Evolutionary conservation across 768 basidiomycete species (phyloP).

Genomic region (Podaxis sp.): DNA sequence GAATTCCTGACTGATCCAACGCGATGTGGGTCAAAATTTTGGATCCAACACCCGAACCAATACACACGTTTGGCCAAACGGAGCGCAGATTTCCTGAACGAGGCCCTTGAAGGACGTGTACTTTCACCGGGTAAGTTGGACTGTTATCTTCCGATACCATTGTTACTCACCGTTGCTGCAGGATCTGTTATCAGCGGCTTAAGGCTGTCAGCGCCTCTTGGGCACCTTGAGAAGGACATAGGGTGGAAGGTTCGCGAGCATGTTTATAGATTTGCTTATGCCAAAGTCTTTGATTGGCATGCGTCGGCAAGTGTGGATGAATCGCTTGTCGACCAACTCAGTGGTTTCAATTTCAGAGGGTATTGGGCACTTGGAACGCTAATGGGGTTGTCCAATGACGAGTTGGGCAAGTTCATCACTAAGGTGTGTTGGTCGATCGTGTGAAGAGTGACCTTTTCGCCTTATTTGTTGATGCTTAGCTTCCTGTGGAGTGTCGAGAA

Average conservation of each 20-base stretch:
- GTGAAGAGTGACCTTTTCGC: no score
- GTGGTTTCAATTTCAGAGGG: not conserved
- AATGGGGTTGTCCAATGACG: no score
- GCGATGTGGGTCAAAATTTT: not conserved
- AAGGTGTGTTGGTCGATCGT: no score
- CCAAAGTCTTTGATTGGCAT: not conserved
- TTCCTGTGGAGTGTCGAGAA: no score
- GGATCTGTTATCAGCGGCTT: no score
- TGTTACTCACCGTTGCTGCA: not conserved
- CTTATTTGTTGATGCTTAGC: no score
- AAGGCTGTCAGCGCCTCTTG: no score
- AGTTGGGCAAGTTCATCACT: no score
- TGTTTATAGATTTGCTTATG: not conserved
- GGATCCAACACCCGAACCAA: not conserved
- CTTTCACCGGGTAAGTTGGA: not conserved
- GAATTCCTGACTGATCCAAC: not conserved
- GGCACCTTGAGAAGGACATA: not conserved
- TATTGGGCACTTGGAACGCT: not conserved
- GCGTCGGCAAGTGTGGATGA: not conserved
- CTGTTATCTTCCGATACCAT: not conserved
- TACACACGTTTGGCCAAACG: not conserved
- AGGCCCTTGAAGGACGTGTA: no score
- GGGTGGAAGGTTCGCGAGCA: not conserved
- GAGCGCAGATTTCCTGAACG: not conserved
- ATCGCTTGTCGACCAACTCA: not conserved